These are phyloP conservation scores for Zygosaccharomyces rouxii DNA, from an alignment of 805 yeast species.

Conservation along the genomic window DNA sequence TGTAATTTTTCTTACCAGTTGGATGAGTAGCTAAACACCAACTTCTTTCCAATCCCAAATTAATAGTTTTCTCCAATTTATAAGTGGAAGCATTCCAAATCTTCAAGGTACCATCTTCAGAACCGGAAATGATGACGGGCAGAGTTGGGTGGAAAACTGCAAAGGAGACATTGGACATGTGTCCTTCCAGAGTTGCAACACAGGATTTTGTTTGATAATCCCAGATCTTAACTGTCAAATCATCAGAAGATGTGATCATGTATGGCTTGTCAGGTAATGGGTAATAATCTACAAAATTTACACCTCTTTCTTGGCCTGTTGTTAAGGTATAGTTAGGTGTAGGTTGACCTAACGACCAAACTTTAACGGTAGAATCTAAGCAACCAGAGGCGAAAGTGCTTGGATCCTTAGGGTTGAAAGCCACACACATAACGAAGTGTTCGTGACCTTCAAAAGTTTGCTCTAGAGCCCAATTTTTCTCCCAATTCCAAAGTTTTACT, in stretches of 20 bases:
- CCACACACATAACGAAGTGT: constrained; percentile 90
- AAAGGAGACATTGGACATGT: constrained; percentile 88
- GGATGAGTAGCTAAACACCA: constrained; percentile 87
- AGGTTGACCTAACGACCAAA: constrained; percentile 89
- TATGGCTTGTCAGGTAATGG: constrained; percentile 98
- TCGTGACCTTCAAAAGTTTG: constrained; percentile 93
- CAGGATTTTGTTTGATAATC: constrained; percentile 96
- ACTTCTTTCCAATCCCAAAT: constrained; percentile 89
- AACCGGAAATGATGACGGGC: constrained; percentile 91
- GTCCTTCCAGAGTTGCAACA: constrained; percentile 93
- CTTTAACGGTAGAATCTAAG: constrained; percentile 91
- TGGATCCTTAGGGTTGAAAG: constrained; percentile 96
- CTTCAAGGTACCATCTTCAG: constrained; percentile 92
- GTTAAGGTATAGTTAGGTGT: constrained; percentile 86
- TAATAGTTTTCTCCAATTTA: constrained; percentile 85
- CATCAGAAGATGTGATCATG: constrained; percentile 86
- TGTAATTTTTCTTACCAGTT: constrained; percentile 58
- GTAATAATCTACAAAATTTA: constrained; percentile 92
- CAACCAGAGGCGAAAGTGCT: constrained; percentile 97
- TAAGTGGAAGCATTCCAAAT: constrained; percentile 95
- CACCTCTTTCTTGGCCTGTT: constrained; percentile 92
- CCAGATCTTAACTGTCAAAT: constrained; percentile 84
- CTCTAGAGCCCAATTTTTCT: constrained; percentile 81
- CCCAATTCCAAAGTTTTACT: constrained; percentile 97
- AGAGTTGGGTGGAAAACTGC: constrained; percentile 98